Percentiles rank a stretch among this genome's conserved stretches.
Evolutionary conservation across 2,329 filamentous ascomycete species (phyloP).

Genomic region (Scolecobasidium constrictum): DNA sequence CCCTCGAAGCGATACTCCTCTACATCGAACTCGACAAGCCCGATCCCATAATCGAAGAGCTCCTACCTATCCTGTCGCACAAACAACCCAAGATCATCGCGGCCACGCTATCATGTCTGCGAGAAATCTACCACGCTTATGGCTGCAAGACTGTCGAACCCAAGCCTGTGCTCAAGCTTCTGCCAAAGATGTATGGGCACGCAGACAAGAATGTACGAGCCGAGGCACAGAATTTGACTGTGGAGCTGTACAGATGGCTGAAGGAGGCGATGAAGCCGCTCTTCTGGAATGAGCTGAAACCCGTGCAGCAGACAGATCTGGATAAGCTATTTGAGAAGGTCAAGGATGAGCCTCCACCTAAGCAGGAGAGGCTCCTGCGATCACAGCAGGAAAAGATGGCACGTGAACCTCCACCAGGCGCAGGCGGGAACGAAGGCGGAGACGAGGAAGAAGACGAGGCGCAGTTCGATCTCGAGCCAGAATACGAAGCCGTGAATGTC

Average conservation of each 20-base stretch:
- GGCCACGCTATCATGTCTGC: conserved; percentile 64
- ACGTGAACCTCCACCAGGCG: conserved; percentile 49
- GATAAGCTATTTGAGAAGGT: conserved; percentile 91
- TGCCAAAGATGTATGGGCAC: conserved; percentile 88
- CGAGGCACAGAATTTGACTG: conserved; percentile 80
- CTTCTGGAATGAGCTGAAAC: conserved; percentile 92
- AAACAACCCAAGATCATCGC: conserved; percentile 87
- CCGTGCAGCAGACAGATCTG: conserved; percentile 86
- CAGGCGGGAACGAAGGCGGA: conserved; percentile 42
- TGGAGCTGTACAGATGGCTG: conserved; percentile 94
- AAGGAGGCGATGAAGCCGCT: conserved; percentile 97
- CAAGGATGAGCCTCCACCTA: conserved; percentile 75
- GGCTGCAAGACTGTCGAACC: conserved; percentile 91
- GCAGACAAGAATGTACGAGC: conserved; percentile 97
- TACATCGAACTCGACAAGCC: conserved; percentile 84
- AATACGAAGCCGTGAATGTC: conserved; percentile 76
- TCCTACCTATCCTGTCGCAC: conserved; percentile 70
- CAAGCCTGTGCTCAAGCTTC: conserved; percentile 75
- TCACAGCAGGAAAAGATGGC: conserved; percentile 77
- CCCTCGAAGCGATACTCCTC: conserved; percentile 75
- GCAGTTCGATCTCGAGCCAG: conserved; percentile 58
- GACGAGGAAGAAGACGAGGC: conserved; percentile 49
- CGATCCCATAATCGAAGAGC: conserved; percentile 78
- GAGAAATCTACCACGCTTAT: conserved; percentile 81
- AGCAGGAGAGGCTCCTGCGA: conserved; percentile 79